Evolutionary conservation across 805 yeast genomes (phyloP).

Genomic region (Suhomyces canberraensis): DNA sequence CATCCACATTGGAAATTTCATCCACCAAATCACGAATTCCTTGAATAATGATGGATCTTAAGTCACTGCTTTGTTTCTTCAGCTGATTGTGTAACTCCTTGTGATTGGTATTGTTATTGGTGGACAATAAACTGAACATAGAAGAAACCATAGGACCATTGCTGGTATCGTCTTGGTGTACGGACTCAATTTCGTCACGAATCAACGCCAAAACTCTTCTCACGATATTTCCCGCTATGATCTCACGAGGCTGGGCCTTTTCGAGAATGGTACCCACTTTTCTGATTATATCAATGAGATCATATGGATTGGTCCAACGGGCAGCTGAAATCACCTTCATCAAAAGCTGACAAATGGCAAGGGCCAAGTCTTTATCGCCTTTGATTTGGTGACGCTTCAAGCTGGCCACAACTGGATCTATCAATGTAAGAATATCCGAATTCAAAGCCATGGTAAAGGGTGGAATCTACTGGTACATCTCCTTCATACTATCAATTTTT

Average conservation of each 20-base stretch:
- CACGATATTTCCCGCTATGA: conserved; percentile 85
- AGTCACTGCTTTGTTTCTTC: conserved; percentile 54
- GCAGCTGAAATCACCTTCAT: conserved; percentile 87
- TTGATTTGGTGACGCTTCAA: conserved; percentile 80
- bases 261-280: conserved; percentile 66
- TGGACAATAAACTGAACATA: conserved; percentile 82
- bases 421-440: conserved; percentile 32
- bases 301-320: conserved; percentile 78
- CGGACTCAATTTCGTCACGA: conserved; percentile 77
- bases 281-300: conserved; percentile 68
- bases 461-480: background rate
- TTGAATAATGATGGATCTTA: conserved; percentile 82
- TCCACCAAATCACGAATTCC: conserved; percentile 90
- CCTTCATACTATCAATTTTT: no score
- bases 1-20: conserved; percentile 85
- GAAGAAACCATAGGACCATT: conserved; percentile 64
- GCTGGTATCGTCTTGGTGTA: conserved; percentile 19
- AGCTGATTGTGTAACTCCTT: conserved; percentile 23
- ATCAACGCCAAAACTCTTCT: conserved; percentile 83
- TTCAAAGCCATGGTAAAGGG: background rate
- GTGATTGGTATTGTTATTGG: conserved; percentile 27
- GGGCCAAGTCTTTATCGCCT: conserved; percentile 80
- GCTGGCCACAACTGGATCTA: conserved; percentile 42
- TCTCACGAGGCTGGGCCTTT: conserved; percentile 84
- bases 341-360: conserved; percentile 81